Evolutionary conservation across 148 eudicot genomes (phyloP), one percentile per base, ranked within the genome.

Genomic region (Camellia sinensis): DNA sequence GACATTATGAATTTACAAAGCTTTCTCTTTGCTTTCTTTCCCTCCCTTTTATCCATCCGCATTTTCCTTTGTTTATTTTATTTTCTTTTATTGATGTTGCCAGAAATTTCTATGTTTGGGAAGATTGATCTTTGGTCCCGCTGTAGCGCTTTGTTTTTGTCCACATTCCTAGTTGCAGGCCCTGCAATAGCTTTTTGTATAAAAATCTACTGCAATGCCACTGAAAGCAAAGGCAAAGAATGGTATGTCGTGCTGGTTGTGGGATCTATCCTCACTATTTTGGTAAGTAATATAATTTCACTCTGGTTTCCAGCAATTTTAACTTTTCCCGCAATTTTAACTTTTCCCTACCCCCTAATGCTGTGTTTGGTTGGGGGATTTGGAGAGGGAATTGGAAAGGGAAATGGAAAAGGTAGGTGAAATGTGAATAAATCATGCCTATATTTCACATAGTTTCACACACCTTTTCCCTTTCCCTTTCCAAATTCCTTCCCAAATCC

Each of bases 81-180:
- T 15, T n/a, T 76, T 74, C 74, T 60, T 66, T 60, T 7, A 67
- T 22, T 22, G 29, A 68, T 83, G 57, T 78, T 86, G 12, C 52
- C 85, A 95, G 98, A 95, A 74, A 85, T 95, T 95, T 83, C 81
- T 86, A 11, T 88, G 86, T 68, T 90, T 92, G 50, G 98, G 98
- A 83, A 91, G 97, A 86, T 80, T 95, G 71, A 81, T 95, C 81
- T 95, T 95, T 82, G 98, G 97, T 82, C 98, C 98, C 3, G 96
- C 93, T 82, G 96, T 83, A 62, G 85, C 83, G 67, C 98, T 68
- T 83, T 95, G 76, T 83, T 88, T 67, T 61, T 95, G 41, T 86
- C 98, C 21, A 86, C 89, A n/a, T 56, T 90, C 81, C 87, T 95
- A 68, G 88, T 95, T 84, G 93, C 83, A 12, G 93, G 84, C 71